Evolutionary conservation across 2,329 filamentous ascomycete species (phyloP).

Genomic region (Talaromyces sp.): DNA sequence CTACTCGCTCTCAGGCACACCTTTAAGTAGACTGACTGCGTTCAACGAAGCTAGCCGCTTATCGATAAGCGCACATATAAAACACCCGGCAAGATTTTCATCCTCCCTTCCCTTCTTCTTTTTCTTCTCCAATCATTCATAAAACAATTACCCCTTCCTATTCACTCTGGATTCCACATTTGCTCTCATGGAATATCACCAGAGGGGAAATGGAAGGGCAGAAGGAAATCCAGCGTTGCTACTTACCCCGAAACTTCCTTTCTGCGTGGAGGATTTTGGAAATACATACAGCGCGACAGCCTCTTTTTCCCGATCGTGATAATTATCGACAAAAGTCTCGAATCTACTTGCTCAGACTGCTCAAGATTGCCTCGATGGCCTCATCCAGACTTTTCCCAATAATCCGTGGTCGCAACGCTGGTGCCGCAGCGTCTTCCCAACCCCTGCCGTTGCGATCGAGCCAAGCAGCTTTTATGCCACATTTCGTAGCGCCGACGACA

Average conservation of each 20-base stretch:
- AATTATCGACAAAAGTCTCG: background rate
- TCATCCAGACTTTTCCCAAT: conserved; percentile 56
- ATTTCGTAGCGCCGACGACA: conserved; percentile 59
- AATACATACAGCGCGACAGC: conserved; percentile 43
- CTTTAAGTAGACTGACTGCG: no score
- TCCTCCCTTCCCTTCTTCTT: conserved; percentile 19
- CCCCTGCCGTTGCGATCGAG: conserved; percentile 60
- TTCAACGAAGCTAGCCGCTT: conserved; percentile 23
- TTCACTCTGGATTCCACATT: conserved; percentile 44
- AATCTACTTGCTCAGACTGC: background rate
- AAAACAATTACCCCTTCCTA: conserved; percentile 45
- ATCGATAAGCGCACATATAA: conserved; percentile 34
- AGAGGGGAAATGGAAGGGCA: conserved; percentile 49
- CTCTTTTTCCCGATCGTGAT: conserved; percentile 19
- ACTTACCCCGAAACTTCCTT: conserved; percentile 47
- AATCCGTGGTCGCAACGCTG: conserved; percentile 50
- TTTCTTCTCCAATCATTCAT: conserved; percentile 34
- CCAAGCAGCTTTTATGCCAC: conserved; percentile 63
- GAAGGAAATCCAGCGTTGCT: conserved; percentile 33
- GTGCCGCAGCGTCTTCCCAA: conserved; percentile 62
- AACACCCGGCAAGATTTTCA: conserved; percentile 25
- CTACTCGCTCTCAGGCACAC: no score
- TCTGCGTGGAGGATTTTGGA: conserved; percentile 44
- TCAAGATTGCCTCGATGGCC: conserved; percentile 34
- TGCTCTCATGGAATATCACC: conserved; percentile 36